Base-by-base conservation (phyloP, 176 grass and related monocot species). In the Paspalum notatum region DNA sequence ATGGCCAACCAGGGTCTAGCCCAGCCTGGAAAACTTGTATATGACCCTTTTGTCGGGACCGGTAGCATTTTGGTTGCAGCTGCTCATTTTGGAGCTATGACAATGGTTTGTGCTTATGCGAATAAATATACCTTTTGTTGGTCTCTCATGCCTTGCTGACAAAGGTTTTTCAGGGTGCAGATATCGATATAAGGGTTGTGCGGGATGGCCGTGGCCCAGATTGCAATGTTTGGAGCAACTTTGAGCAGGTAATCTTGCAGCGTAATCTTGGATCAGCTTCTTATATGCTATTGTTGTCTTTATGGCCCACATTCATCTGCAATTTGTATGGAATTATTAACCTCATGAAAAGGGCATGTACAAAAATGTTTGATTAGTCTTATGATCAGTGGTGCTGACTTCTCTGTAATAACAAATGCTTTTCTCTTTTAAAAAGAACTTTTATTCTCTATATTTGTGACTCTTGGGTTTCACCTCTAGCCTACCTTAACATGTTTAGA, bases 121-220 rank as follows among this genome's bases (percentile, higher is more conserved):
- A 47, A 70, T 73, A 8, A 71, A 64, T 71, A 12, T 11, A 21
- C 10, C 0, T 71, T 73, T 65, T 84, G 37, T 62, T 84, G 2
- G 45, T 88, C 2, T 12, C 15, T 69, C n/a, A 37, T 79, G 38
- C 4, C 18, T n/a, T 4, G 46, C 80, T 90, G 69, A 88, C 69
- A 72, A 70, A 87, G 41, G 12, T 32, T 15, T 84, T 91, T 74
- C 92, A 98, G 95, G 95, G 95, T 87, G 95, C 95, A 94, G 92
- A 98, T 98, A 98, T 98, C 39, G 95, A 98, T 75, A 93, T 98
- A 98, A 98, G 90, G 85, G 92, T 95, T 54, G 95, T 98, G 16
- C 90, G 90, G 55, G 95, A 98, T 85, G 95, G 95, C 18, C 92
- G 92, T 43, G 95, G 95, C 39, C 95, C 95, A 1, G 66, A 98